phyloP scores from a whole-genome alignment of 441 rosid genomes.

The Mallotus repandus region DNA sequence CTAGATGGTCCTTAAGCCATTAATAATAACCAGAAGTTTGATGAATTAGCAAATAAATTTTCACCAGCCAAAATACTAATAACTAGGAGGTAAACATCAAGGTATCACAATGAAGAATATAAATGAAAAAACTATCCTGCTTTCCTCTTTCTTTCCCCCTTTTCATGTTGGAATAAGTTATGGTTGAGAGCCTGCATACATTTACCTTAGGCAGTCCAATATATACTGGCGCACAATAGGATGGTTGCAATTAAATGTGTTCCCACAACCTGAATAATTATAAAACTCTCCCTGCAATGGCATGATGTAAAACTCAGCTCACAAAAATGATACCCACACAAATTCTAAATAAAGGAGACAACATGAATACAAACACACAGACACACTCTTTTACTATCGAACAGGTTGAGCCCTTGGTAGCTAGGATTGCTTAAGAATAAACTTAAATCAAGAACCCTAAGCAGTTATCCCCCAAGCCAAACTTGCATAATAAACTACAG shows the following conservation, averaged over 20 bases:
- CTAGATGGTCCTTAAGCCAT: too few species aligned
- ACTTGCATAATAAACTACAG: not conserved
- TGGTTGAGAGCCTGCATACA: conserved; percentile 3
- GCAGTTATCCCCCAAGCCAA: not conserved
- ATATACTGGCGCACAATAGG: conserved; percentile 91
- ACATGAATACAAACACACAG: not conserved
- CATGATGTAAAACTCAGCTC: conserved; percentile 24
- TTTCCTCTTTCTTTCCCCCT: not conserved
- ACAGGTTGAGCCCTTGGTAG: not conserved
- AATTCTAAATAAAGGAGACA: conserved; percentile 3
- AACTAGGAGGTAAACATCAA: not conserved
- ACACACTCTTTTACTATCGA: not conserved
- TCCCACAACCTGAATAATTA: conserved; percentile 98
- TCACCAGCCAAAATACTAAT: not conserved
- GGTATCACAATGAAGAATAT: not conserved
- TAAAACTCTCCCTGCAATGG: conserved; percentile 87
- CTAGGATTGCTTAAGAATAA: conserved; percentile 2
- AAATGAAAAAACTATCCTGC: not conserved
- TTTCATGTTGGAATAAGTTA: not conserved
- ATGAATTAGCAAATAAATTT: not conserved
- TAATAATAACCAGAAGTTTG: too few species aligned
- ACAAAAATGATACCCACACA: not conserved
- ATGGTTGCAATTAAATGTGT: conserved; percentile 98
- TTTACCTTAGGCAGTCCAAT: conserved; percentile 87
- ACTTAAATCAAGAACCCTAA: not conserved